A percentile compares a stretch with the other conserved stretches of the same genome.
phyloP scores from a whole-genome alignment of 1,284 basidiomycete species.

The Wallemia ichthyophaga region DNA sequence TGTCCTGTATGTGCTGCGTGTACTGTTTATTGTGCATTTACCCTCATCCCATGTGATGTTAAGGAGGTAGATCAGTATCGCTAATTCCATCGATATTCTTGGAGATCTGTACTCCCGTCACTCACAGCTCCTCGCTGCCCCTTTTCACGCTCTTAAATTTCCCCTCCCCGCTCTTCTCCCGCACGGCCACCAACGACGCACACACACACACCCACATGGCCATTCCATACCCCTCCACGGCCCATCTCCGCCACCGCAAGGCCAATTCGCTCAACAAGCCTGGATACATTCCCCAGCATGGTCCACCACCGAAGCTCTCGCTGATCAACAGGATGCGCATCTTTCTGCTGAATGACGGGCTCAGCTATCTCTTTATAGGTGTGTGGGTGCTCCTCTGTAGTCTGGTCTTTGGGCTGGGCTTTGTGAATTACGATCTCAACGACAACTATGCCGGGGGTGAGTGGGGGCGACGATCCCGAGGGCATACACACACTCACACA shows the following conservation, averaged over 20 bases:
- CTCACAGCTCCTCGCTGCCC: too few relatives aligned
- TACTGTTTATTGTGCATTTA: too few relatives aligned
- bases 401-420: slow-evolving; percentile 38
- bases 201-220: too few relatives aligned
- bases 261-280: not conserved
- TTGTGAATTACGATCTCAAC: slow-evolving; percentile 41
- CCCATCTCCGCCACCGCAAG: not conserved
- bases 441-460: slow-evolving; percentile 26
- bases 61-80: too few relatives aligned
- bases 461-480: not conserved
- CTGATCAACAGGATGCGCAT: not conserved
- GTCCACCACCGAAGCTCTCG: not conserved
- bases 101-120: too few relatives aligned
- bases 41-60: too few relatives aligned
- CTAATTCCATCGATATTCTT: too few relatives aligned
- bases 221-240: not conserved
- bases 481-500: not conserved
- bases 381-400: slow-evolving; percentile 43
- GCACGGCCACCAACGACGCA: not conserved
- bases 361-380: slow-evolving; percentile 30
- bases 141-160: too few relatives aligned
- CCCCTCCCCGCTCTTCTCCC: not conserved
- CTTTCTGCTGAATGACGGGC: not conserved
- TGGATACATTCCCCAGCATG: not conserved
- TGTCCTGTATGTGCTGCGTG: too few relatives aligned